Conservation (phyloP, 2,329 filamentous ascomycete genomes). For the Colletotrichum sp. region DNA sequence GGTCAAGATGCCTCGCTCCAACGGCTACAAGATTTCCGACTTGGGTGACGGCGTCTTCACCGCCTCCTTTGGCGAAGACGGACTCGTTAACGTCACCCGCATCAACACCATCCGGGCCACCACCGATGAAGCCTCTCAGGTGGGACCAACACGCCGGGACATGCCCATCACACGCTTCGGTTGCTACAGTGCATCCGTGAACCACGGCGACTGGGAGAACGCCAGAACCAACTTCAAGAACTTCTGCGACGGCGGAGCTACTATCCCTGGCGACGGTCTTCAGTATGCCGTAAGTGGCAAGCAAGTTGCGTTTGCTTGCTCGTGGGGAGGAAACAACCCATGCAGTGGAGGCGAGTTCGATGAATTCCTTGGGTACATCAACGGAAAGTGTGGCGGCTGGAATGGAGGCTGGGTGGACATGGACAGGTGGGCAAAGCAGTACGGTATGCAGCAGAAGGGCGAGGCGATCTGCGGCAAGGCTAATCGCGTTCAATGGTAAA, state of each 20-base stretch:
- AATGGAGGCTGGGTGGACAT: not conserved
- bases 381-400: rapidly evolving
- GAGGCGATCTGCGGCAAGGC: not conserved
- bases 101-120: not conserved
- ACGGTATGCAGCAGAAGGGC: not conserved
- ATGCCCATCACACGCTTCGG: not conserved
- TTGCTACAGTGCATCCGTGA: not conserved
- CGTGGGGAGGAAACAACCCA: not conserved
- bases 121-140: no score
- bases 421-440: not conserved
- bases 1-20: no score
- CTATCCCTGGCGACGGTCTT: not conserved
- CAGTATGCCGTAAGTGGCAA: not conserved
- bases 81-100: not conserved
- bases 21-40: no score
- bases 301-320: not conserved
- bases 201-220: not conserved
- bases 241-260: no score
- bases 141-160: not conserved
- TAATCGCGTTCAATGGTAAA: not conserved
- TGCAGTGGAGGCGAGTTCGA: not conserved
- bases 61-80: no score
- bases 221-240: not conserved
- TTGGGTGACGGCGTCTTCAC: no score
- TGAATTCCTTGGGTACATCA: not conserved